phyloP scores from a whole-genome alignment of 1,139 yeast genomes.

The Meyerozyma guilliermondii region DNA sequence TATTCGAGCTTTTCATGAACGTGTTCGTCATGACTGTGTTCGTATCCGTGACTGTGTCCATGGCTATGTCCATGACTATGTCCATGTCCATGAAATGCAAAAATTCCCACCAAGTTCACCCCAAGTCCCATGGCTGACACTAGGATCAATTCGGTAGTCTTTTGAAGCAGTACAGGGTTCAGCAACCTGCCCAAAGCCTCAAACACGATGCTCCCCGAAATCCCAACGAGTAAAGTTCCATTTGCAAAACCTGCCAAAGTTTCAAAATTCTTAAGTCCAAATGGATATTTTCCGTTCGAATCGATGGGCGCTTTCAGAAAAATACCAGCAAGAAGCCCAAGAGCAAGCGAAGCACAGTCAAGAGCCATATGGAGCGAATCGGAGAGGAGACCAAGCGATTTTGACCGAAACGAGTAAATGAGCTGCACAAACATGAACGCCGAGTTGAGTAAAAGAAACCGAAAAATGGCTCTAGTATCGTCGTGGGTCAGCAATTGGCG shows the following conservation, averaged over 20 bases:
- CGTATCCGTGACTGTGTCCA: slow-evolving; percentile 29
- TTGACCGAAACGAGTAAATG: slow-evolving; percentile 85
- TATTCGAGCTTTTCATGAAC: slow-evolving; percentile 11
- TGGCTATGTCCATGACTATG: slow-evolving; percentile 21
- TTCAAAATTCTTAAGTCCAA: slow-evolving; percentile 81
- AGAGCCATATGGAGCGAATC: slow-evolving; percentile 96
- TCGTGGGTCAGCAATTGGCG: slow-evolving; percentile 47
- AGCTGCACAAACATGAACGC: slow-evolving; percentile 93
- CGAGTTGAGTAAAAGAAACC: slow-evolving; percentile 77
- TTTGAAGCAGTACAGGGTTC: slow-evolving; percentile 71
- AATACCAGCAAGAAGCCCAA: slow-evolving; percentile 85
- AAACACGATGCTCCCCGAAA: slow-evolving; percentile 79
- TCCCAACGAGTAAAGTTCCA: slow-evolving; percentile 82
- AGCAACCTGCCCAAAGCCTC: slow-evolving; percentile 82
- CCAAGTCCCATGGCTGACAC: slow-evolving; percentile 81
- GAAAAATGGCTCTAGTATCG: slow-evolving; percentile 86
- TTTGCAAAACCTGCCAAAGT: slow-evolving; percentile 93
- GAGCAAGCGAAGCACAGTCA: slow-evolving; percentile 84
- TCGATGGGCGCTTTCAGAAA: slow-evolving; percentile 40
- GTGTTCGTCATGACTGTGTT: slow-evolving; percentile 16
- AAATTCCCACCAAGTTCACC: slow-evolving; percentile 87
- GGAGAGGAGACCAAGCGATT: slow-evolving; percentile 83
- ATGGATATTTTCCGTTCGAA: slow-evolving; percentile 72
- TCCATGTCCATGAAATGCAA: slow-evolving; percentile 58
- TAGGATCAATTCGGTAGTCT: slow-evolving; percentile 78